Conservation (phyloP, 192 early-diverging fungal genomes). For the Coemansia erecta region DNA sequence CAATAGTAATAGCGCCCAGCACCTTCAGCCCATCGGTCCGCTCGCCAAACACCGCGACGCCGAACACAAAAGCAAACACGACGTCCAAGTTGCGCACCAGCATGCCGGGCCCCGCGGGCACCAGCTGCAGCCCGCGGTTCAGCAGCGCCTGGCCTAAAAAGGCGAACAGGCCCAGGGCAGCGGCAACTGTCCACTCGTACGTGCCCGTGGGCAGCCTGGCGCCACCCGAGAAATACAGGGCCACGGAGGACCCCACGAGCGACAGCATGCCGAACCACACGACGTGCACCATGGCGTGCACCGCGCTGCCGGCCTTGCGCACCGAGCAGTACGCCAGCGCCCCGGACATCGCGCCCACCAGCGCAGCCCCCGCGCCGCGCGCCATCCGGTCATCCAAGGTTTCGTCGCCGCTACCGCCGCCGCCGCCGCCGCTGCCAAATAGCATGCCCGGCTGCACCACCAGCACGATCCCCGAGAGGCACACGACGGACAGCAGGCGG, state of each 20-base stretch:
- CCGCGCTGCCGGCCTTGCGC: constrained; percentile 67
- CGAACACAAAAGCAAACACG: constrained; percentile 76
- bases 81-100: constrained; percentile 81
- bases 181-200: constrained; percentile 54
- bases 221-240: constrained; percentile 34
- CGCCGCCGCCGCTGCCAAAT: constrained; percentile 17
- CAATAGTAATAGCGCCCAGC: constrained; percentile 65
- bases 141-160: constrained; percentile 73
- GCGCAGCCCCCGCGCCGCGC: constrained; percentile 52
- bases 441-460: constrained; percentile 60
- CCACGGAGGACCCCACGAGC: constrained; percentile 48
- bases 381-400: too few relatives aligned
- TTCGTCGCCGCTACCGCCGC: neutral
- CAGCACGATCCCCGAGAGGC: constrained; percentile 63
- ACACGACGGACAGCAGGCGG: constrained; percentile 51
- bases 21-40: constrained; percentile 56
- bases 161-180: constrained; percentile 57
- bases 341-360: constrained; percentile 60
- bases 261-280: constrained; percentile 72
- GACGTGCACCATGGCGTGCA: constrained; percentile 76
- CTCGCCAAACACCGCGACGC: constrained; percentile 67
- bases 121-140: constrained; percentile 74
- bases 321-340: constrained; percentile 70
- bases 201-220: constrained; percentile 31
- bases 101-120: constrained; percentile 68